Base-by-base conservation (phyloP, 371 early-diverging fungal species). In the Rhizomucor miehei region DNA sequence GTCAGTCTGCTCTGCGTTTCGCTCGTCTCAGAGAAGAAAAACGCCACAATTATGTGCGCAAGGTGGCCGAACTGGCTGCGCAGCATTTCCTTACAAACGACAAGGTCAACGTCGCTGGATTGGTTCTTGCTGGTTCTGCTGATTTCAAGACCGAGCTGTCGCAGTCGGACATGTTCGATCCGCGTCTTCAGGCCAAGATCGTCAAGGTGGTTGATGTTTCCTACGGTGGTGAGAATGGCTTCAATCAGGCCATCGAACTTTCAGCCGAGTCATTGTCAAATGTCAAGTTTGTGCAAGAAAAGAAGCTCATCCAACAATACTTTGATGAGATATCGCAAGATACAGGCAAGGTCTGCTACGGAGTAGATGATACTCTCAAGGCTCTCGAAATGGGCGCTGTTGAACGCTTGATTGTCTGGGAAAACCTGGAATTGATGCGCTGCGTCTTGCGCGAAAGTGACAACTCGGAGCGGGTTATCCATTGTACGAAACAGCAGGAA, bases 1-100 rank as follows among this genome's bases (percentile, higher is more conserved):
- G 99, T 82, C 99, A 99, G 82, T 95, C 97, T 11, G 96, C 98
- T 14, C 87, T 96, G 52, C 94, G 99, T 87, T 98, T 99, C 77
- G 90, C 97, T 5, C 92, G 99, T 82, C 83, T 99, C 38, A 88
- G 99, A 59, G 90, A 93, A 59, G 99, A 99, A 71, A 98, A 95
- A 77, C 90, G 99, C 48, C 94, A 96, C 80, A 93, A 97, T 68
- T 99, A 99, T 65, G 89, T 99, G 47, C 90, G 96, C 60, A 99
- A 97, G 81, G 94, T 99, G 13, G 94, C 94, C 34, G 99, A 99
- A 67, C 79, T 93, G 58, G 91, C 94, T 14, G 90, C 89, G 5
- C 90, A 92, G 70, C 83, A 94, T 65, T 98, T 91, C 68, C 89
- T 98, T 61, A 89, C 93, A 49, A 87, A 91, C 68, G 92, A 94